Evolutionary conservation across 164 flowering plant species (phyloP).

Genomic region (Warburgia ugandensis): DNA sequence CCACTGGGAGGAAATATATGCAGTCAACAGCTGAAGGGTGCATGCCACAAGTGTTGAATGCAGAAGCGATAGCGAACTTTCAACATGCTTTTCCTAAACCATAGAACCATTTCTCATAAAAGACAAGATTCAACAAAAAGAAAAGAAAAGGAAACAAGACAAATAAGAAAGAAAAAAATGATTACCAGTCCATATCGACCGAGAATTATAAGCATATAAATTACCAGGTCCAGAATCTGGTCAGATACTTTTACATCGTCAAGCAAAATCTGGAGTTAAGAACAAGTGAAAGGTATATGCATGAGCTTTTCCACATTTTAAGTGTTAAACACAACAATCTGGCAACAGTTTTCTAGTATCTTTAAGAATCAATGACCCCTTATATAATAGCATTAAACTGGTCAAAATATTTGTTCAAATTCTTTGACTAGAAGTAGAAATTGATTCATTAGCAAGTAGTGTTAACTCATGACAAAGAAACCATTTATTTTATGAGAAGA

Average conservation of each 20-base stretch:
- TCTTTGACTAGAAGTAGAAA: too few relatives aligned
- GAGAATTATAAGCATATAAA: slow-evolving; percentile 54
- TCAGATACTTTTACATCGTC: slow-evolving; percentile 81
- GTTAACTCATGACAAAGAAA: too few relatives aligned
- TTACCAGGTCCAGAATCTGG: slow-evolving; percentile 79
- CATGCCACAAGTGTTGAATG: slow-evolving; percentile 75
- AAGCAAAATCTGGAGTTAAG: slow-evolving; percentile 72
- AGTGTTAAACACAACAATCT: too few relatives aligned
- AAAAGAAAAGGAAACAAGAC: slow-evolving; percentile 3
- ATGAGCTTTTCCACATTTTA: too few relatives aligned
- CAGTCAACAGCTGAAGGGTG: slow-evolving; percentile 67
- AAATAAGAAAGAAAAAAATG: neutral
- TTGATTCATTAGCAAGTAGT: too few relatives aligned
- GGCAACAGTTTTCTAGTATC: too few relatives aligned
- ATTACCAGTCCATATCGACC: slow-evolving; percentile 57
- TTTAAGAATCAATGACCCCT: too few relatives aligned
- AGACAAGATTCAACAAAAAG: neutral
- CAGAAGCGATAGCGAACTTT: slow-evolving; percentile 36
- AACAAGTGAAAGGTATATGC: neutral
- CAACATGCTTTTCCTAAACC: slow-evolving; percentile 40
- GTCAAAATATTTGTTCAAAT: too few relatives aligned
- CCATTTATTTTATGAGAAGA: too few relatives aligned
- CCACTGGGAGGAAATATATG: slow-evolving; percentile 74
- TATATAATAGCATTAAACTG: too few relatives aligned
- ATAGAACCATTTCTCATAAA: slow-evolving; percentile 11